Evolutionary conservation across 352 stramenopile genomes (phyloP).

Genomic region (Pythium diclinum): DNA sequence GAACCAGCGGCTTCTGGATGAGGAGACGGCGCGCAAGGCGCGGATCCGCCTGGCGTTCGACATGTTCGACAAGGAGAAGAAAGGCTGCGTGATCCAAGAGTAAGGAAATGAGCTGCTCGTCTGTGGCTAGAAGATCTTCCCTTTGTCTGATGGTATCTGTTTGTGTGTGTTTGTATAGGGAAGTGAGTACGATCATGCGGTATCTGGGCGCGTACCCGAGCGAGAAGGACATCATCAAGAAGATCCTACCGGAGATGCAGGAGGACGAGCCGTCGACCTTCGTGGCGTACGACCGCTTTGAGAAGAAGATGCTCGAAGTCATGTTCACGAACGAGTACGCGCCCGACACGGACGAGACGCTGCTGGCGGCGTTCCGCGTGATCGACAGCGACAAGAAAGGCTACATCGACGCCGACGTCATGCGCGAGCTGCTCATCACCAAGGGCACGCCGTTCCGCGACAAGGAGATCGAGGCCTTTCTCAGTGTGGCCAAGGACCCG

Average conservation of each 20-base stretch:
- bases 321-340: slow-evolving; percentile 87
- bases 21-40: slow-evolving; percentile 44
- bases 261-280: slow-evolving; percentile 89
- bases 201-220: slow-evolving; percentile 89
- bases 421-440: slow-evolving; percentile 85
- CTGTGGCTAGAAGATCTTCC: background rate
- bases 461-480: slow-evolving; percentile 91
- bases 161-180: slow-evolving; percentile 29
- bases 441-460: slow-evolving; percentile 89
- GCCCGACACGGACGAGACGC: slow-evolving; percentile 82
- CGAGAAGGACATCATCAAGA: slow-evolving; percentile 90
- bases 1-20: slow-evolving; percentile 41
- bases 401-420: slow-evolving; percentile 88
- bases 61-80: slow-evolving; percentile 92
- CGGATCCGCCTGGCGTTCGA: slow-evolving; percentile 83
- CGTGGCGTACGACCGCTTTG: slow-evolving; percentile 88
- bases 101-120: slow-evolving; percentile 19
- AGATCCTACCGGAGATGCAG: slow-evolving; percentile 90
- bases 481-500: slow-evolving; percentile 76
- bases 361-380: slow-evolving; percentile 77
- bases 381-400: slow-evolving; percentile 80
- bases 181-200: slow-evolving; percentile 90
- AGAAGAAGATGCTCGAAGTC: slow-evolving; percentile 93
- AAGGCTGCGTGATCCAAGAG: slow-evolving; percentile 87
- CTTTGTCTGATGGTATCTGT: background rate